Percentiles rank a stretch among this genome's conserved stretches.
Evolutionary conservation across 805 yeast species (phyloP).

Genomic region (Myxozyma sirexii): DNA sequence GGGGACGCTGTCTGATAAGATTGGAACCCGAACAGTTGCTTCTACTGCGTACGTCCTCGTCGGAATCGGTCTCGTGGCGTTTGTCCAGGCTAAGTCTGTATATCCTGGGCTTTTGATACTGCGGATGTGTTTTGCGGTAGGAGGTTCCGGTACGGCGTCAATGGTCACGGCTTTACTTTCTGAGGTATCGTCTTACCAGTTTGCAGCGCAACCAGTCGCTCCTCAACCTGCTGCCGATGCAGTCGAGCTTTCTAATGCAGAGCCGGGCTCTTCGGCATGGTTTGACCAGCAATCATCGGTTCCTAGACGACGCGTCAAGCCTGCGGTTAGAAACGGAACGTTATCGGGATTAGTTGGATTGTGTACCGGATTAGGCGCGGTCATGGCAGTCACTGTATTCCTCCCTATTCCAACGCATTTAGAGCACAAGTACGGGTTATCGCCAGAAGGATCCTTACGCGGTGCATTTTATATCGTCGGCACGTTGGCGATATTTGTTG

Average conservation of each 20-base stretch:
- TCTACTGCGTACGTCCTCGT: constrained; percentile 52
- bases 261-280: not conserved
- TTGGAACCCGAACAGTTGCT: constrained; percentile 61
- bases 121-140: constrained; percentile 62
- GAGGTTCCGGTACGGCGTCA: constrained; percentile 56
- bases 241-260: not conserved
- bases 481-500: constrained; percentile 45
- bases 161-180: constrained; percentile 64
- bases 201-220: not conserved
- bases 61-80: constrained; percentile 53
- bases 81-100: constrained; percentile 51
- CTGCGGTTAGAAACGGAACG: constrained; percentile 51
- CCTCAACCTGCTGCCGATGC: constrained; percentile 6
- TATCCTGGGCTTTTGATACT: constrained; percentile 55
- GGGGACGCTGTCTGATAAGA: constrained; percentile 64
- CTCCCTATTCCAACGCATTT: constrained; percentile 60
- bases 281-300: constrained; percentile 1
- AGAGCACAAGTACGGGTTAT: constrained; percentile 42
- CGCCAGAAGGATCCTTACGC: constrained; percentile 51
- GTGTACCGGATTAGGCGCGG: constrained; percentile 67
- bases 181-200: constrained; percentile 42
- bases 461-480: constrained; percentile 56
- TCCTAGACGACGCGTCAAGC: not conserved
- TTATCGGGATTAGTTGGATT: constrained; percentile 64
- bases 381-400: constrained; percentile 58